Percentiles rank a stretch among this genome's conserved stretches.
These are phyloP conservation scores for Sphagnum contortum DNA, from an alignment of 225 moss, liverwort and hornwort species.

Conservation along the genomic window DNA sequence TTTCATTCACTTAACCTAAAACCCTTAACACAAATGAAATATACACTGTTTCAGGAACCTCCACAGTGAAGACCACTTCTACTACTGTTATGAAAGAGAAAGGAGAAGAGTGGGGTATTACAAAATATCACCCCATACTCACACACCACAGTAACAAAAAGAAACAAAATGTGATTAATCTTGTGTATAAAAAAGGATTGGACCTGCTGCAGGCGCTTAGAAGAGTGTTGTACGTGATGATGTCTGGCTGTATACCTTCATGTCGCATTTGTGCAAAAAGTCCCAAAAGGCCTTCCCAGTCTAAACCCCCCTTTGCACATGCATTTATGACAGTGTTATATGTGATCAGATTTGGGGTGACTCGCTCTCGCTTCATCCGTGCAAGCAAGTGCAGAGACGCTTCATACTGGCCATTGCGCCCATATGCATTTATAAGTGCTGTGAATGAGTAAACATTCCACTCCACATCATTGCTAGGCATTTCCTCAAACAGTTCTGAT, in stretches of 20 bases:
- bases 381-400: conserved; percentile 83
- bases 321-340: conserved; percentile 98
- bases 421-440: conserved; percentile 90
- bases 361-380: conserved; percentile 94
- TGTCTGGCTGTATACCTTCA: conserved; percentile 97
- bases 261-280: conserved; percentile 99
- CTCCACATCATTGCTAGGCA: conserved; percentile 85
- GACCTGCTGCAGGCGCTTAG: conserved; percentile 91
- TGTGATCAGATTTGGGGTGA: conserved; percentile 86
- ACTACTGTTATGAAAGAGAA: too few species aligned
- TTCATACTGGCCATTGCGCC: conserved; percentile 93
- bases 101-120: too few species aligned
- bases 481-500: conserved; percentile 93
- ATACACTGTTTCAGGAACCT: too few species aligned
- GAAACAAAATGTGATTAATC: too few species aligned
- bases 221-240: conserved; percentile 96
- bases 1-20: too few species aligned
- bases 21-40: too few species aligned
- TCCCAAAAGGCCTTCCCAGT: conserved; percentile 95
- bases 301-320: conserved; percentile 91
- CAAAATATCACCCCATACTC: too few species aligned
- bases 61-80: too few species aligned
- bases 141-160: too few species aligned
- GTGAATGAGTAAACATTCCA: conserved; percentile 99
- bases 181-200: too few species aligned